These are phyloP conservation scores for Clitopilus passeckerianus DNA, from an alignment of 768 basidiomycete species.

Conservation along the genomic window DNA sequence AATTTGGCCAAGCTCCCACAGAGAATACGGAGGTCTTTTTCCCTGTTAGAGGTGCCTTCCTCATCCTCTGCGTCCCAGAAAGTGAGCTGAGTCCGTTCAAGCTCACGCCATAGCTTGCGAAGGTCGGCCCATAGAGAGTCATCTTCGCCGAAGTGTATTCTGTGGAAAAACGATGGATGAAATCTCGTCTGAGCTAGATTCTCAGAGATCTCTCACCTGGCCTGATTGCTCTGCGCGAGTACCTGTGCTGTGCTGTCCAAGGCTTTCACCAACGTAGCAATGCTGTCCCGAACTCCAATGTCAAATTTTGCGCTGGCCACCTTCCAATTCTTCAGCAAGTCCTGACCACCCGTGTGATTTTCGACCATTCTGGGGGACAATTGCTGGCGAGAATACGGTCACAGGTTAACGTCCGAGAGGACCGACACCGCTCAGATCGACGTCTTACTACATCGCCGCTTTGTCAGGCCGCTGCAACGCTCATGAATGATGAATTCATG, in stretches of 20 bases:
- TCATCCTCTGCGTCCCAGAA: slow-evolving; percentile 47
- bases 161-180: neutral
- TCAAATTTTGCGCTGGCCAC: slow-evolving; percentile 38
- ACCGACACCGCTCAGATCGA: neutral
- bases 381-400: neutral
- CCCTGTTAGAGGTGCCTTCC: slow-evolving; percentile 24
- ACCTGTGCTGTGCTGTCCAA: slow-evolving; percentile 48
- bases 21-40: slow-evolving; percentile 28
- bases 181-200: neutral
- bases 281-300: slow-evolving; percentile 26
- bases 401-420: neutral
- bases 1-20: slow-evolving; percentile 63
- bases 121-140: slow-evolving; percentile 48
- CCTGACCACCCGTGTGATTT: slow-evolving; percentile 2
- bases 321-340: slow-evolving; percentile 28
- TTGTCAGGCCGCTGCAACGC: neutral
- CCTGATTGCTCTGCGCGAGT: slow-evolving; percentile 41
- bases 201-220: slow-evolving; percentile 24
- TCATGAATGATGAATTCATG: neutral
- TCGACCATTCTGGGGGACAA: slow-evolving; percentile 8
- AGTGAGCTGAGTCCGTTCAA: slow-evolving; percentile 42
- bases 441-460: neutral
- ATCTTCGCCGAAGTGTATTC: neutral
- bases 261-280: slow-evolving; percentile 24
- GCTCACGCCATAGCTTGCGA: slow-evolving; percentile 51